Conservation (phyloP, 1,139 yeast genomes). For the Wickerhamiella pararugosa region DNA sequence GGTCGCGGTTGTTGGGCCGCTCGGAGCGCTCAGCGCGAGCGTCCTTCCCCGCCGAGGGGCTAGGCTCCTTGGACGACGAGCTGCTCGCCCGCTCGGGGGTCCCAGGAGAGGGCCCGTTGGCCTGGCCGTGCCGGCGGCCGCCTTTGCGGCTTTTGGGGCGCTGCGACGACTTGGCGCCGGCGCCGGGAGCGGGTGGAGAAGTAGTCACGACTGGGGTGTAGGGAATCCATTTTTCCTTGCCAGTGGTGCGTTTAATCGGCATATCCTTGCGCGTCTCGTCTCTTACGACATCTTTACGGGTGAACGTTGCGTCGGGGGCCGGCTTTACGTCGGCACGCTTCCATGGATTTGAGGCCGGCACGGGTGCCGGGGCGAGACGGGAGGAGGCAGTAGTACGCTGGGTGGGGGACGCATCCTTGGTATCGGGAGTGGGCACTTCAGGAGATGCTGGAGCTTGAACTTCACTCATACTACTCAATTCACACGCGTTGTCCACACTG, state of each 20-base stretch:
- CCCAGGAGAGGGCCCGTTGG: not conserved
- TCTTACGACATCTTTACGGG: conserved; percentile 8
- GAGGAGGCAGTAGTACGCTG: not conserved
- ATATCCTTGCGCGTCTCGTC: conserved; percentile 33
- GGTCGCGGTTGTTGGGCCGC: conserved; percentile 7
- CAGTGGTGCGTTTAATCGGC: conserved; percentile 30
- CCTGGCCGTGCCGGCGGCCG: conserved; percentile 12
- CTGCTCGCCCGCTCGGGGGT: not conserved
- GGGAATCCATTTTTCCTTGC: conserved; percentile 83
- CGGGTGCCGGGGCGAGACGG: conserved; percentile 31
- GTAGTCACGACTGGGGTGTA: conserved; percentile 47
- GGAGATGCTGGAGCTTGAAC: not conserved
- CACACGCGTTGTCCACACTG: conserved; percentile 7
- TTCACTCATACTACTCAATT: conserved; percentile 1
- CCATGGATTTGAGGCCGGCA: conserved; percentile 31
- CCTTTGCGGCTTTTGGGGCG: conserved; percentile 6
- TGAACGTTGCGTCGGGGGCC: conserved; percentile 10
- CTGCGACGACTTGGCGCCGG: not conserved
- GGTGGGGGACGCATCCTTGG: not conserved
- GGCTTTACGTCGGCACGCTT: conserved; percentile 10
- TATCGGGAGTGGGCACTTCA: not conserved
- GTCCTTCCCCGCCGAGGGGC: not conserved
- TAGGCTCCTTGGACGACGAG: not conserved
- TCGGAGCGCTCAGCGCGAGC: conserved; percentile 1
- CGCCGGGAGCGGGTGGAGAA: conserved; percentile 6